These are phyloP conservation scores for Globisporangium orthogonon DNA, from an alignment of 352 stramenopile species.

Conservation along the genomic window DNA sequence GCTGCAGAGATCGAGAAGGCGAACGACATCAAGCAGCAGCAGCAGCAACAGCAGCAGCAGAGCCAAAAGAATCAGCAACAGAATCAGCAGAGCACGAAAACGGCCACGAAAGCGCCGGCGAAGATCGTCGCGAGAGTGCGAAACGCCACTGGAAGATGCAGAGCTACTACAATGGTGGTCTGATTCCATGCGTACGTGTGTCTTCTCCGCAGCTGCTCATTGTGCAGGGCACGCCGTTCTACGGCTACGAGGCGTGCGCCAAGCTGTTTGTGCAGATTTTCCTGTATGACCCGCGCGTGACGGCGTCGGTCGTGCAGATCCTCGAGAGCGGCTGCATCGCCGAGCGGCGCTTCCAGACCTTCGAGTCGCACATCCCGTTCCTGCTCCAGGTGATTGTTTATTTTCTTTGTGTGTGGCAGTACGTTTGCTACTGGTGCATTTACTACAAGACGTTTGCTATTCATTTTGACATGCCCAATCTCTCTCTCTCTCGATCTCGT, in stretches of 20 bases:
- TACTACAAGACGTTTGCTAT: neutral
- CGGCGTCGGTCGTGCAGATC: constrained; percentile 59
- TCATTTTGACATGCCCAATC: too few species aligned
- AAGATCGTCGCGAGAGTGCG: constrained; percentile 69
- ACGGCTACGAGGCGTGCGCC: constrained; percentile 73
- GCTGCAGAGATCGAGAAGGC: constrained; percentile 64
- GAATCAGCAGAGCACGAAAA: neutral
- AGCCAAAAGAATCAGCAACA: constrained; percentile 7
- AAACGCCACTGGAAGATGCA: neutral
- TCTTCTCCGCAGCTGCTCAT: constrained; percentile 57
- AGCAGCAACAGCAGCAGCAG: constrained; percentile 28
- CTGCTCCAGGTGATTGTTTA: constrained; percentile 58
- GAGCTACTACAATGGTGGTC: too few species aligned
- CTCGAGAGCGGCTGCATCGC: constrained; percentile 80
- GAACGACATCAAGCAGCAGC: constrained; percentile 38
- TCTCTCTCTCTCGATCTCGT: neutral
- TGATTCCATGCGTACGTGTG: too few species aligned
- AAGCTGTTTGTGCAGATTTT: constrained; percentile 88
- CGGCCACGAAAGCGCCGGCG: neutral
- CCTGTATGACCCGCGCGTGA: constrained; percentile 73
- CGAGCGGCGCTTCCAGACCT: constrained; percentile 75
- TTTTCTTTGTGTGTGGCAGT: neutral
- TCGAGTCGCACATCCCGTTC: constrained; percentile 87
- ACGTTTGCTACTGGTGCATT: neutral
- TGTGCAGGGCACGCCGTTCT: constrained; percentile 85